Conservation (phyloP, 2,329 filamentous ascomycete species). For the Teratosphaeria epicoccoides region DNA sequence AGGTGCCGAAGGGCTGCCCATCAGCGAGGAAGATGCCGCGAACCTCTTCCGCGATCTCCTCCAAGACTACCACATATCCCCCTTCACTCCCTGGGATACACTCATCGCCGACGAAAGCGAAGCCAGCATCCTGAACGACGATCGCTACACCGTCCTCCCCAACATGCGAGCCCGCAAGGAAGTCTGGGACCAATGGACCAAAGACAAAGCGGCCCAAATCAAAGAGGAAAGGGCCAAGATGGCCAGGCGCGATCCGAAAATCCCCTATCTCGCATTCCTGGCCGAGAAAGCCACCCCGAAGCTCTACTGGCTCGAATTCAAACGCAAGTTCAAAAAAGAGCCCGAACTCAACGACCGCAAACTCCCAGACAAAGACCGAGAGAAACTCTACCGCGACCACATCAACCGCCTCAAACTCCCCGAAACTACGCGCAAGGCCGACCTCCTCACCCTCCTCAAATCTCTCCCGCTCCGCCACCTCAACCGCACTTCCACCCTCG, state of each 20-base stretch:
- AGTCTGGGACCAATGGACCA: conserved; percentile 74
- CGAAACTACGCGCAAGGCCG: conserved; percentile 55
- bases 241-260: conserved; percentile 70
- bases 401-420: conserved; percentile 55
- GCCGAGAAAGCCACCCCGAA: conserved; percentile 76
- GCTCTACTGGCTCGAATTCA: conserved; percentile 96
- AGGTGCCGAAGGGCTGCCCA: conserved; percentile 55
- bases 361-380: conserved; percentile 55
- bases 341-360: conserved; percentile 63
- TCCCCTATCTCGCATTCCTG: conserved; percentile 73
- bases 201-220: conserved; percentile 61
- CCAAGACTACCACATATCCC: conserved; percentile 69
- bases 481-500: conserved; percentile 47
- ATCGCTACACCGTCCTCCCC: conserved; percentile 70
- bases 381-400: conserved; percentile 70
- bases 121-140: conserved; percentile 70
- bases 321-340: conserved; percentile 78
- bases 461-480: conserved; percentile 48
- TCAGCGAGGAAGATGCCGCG: conserved; percentile 66
- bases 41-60: conserved; percentile 78
- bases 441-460: conserved; percentile 56
- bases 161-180: conserved; percentile 76
- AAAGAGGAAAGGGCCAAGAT: conserved; percentile 49
- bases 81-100: conserved; percentile 86
- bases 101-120: conserved; percentile 57